Evolutionary conservation across 73 alveolate species (phyloP), one percentile per base, ranked within the genome.

Genomic region (Paramecium tetraurelia): DNA sequence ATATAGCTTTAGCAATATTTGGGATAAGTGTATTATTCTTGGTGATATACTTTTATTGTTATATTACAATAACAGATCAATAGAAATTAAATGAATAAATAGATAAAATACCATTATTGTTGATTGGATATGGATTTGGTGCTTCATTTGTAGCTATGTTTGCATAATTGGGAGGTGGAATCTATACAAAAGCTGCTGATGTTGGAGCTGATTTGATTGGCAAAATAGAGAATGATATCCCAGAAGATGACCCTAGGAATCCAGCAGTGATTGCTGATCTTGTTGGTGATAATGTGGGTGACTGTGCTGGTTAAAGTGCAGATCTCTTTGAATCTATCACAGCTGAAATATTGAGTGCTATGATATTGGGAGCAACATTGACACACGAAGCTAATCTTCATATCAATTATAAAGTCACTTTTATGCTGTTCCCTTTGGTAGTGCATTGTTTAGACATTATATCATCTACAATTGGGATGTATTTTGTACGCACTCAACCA

Each of bases 221-320:
- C n/a, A 96, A 96, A 76, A 97, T 97, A 43, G 99, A 97, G 72
- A 72, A 86, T 38, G 98, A 95, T 41, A 97, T 97, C 29, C 99
- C 99, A 24, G 99, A 97, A 85, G 99, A 96, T 84, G 99, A 97
- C 75, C 98, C 98, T 11, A 94, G 99, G 43, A 97, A 97, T 80
- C 99, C 99, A 36, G 99, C 99, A n/a, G 98, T 96, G 10, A 92
- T 97, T 36, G 99, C 99, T 21, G 99, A 97, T 88, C 76, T 97
- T 71, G 99, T 96, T 20, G 99, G 99, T 16, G 99, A 97, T 93
- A 97, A 97, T 87, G 99, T 97, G 68, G 99, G 98, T 41, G 99
- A 97, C 87, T 97, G 99, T 80, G 99, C 99, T 22, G 99, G 99
- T 20, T 95, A 96, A 92, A 92, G 96, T 59, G 97, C 99, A 16